phyloP scores from a whole-genome alignment of 139 green algal species.

The Zygnema cylindricum region DNA sequence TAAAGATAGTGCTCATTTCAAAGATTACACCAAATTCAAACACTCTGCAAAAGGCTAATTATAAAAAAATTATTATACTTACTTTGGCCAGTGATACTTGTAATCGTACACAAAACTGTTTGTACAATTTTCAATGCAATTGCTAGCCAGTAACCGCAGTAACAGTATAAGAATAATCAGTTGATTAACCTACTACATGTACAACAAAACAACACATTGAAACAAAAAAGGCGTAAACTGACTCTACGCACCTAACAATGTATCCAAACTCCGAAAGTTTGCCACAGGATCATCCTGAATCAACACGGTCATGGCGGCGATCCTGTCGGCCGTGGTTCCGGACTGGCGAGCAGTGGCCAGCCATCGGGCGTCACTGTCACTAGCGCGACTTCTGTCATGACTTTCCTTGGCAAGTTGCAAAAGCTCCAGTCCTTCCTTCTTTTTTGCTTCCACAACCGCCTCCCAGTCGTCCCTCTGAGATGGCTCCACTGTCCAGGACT shows the following conservation, averaged over 20 bases:
- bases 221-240: too few relatives aligned
- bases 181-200: too few relatives aligned
- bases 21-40: too few relatives aligned
- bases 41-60: too few relatives aligned
- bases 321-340: constrained; percentile 59
- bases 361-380: constrained; percentile 71
- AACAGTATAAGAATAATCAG: too few relatives aligned
- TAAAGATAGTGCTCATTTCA: too few relatives aligned
- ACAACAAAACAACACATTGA: too few relatives aligned
- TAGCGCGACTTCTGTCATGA: constrained; percentile 77
- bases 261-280: constrained; percentile 81
- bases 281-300: constrained; percentile 80
- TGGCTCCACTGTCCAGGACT: not conserved
- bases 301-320: constrained; percentile 87
- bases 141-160: too few relatives aligned
- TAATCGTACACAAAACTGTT: too few relatives aligned
- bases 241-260: constrained; percentile 69
- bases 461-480: not conserved
- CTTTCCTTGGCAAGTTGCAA: constrained; percentile 23
- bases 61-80: too few relatives aligned
- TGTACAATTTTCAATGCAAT: too few relatives aligned
- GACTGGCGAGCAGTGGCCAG: constrained; percentile 23
- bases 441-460: constrained; percentile 33
- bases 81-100: too few relatives aligned
- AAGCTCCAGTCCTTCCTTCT: constrained; percentile 31